phyloP scores from a whole-genome alignment of 345 rosid genomes.

The Raphanus raphanistrum region DNA sequence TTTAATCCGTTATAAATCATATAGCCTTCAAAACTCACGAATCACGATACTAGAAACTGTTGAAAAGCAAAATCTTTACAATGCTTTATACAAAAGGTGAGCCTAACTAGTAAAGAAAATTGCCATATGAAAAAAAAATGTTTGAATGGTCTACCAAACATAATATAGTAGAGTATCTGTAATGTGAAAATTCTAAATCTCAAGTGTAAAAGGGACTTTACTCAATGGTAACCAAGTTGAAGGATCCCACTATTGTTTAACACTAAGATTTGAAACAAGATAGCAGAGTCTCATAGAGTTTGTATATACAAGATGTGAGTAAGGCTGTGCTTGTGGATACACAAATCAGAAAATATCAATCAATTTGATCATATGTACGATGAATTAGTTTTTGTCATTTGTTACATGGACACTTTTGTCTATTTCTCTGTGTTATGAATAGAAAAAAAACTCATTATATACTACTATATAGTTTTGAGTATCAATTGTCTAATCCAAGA shows the following conservation, averaged over 20 bases:
- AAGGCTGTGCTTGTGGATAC: background rate
- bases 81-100: conserved; percentile 34
- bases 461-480: background rate
- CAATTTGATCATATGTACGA: background rate
- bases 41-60: background rate
- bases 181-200: background rate
- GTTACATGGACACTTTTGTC: background rate
- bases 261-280: background rate
- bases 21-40: background rate
- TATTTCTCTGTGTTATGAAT: background rate
- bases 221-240: background rate
- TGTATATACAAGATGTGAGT: background rate
- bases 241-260: conserved; percentile 4
- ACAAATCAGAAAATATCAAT: background rate
- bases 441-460: background rate
- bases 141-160: conserved; percentile 20
- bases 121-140: background rate
- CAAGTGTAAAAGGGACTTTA: background rate
- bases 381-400: background rate
- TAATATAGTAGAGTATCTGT: background rate
- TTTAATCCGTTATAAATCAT: conserved; percentile 13
- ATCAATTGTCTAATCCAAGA: background rate
- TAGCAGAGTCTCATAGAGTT: background rate
- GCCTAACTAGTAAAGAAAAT: conserved; percentile 17
- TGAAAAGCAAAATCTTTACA: conserved; percentile 17